Evolutionary conservation across 495 filamentous ascomycete genomes (phyloP).

Genomic region (Usnea hakonensis): DNA sequence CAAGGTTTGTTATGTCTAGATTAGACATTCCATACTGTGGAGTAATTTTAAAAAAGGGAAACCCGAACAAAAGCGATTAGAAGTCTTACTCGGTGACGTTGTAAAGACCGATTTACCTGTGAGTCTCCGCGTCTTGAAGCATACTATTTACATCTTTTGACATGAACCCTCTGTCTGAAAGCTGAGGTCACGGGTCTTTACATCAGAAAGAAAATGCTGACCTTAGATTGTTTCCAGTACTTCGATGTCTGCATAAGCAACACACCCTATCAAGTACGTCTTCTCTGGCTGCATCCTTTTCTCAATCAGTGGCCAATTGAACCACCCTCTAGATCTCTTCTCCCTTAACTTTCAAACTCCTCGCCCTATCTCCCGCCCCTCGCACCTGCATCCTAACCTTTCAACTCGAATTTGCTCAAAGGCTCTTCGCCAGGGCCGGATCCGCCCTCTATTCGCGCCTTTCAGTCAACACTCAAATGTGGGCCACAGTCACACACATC

Average conservation of each 20-base stretch:
- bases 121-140: background rate
- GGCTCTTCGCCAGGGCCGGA: slow-evolving; percentile 65
- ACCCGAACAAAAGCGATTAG: slow-evolving; percentile 68
- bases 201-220: background rate
- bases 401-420: slow-evolving; percentile 70
- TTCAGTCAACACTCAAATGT: slow-evolving; percentile 90
- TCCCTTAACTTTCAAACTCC: slow-evolving; percentile 82
- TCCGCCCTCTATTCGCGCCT: slow-evolving; percentile 83
- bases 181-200: background rate
- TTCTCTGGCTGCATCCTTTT: background rate
- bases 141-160: no score
- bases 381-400: slow-evolving; percentile 84
- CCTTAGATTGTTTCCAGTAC: slow-evolving; percentile 27
- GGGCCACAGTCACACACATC: slow-evolving; percentile 77
- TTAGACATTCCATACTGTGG: background rate
- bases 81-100: slow-evolving; percentile 84
- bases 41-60: slow-evolving; percentile 45
- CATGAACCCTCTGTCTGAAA: background rate
- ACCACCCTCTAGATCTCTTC: slow-evolving; percentile 60
- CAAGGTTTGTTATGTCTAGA: background rate
- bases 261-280: slow-evolving; percentile 69
- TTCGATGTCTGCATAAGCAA: slow-evolving; percentile 92
- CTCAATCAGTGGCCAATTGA: background rate
- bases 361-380: slow-evolving; percentile 67
- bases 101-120: slow-evolving; percentile 77